A percentile compares a stretch with the other conserved stretches of the same genome.
Conservation (phyloP, 371 early-diverging fungal species). For the Vairimorpha necatrix region DNA sequence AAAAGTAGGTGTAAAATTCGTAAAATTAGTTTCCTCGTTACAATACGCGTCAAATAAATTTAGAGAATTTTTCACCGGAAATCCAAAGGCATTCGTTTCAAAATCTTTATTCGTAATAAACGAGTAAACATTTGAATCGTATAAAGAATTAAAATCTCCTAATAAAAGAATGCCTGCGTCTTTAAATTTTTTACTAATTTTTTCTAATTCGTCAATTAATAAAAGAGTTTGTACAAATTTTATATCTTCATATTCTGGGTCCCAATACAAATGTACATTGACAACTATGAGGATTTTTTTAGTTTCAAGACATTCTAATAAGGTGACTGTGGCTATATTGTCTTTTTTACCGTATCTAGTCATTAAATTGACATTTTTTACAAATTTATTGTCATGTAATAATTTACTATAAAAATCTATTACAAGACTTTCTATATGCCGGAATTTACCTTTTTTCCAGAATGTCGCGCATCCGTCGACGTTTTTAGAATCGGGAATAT, state of each 20-base stretch:
- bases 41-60: constrained; percentile 66
- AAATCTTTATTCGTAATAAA: constrained; percentile 75
- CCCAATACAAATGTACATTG: constrained; percentile 70
- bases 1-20: constrained; percentile 83
- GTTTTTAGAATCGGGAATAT: constrained; percentile 75
- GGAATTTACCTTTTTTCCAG: constrained; percentile 73
- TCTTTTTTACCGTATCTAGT: constrained; percentile 83
- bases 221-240: constrained; percentile 91
- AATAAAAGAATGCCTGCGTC: constrained; percentile 63
- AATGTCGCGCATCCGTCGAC: constrained; percentile 97
- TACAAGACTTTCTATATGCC: constrained; percentile 71
- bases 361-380: constrained; percentile 80
- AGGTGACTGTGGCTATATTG: constrained; percentile 79
- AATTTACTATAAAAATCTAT: constrained; percentile 86
- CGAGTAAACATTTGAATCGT: constrained; percentile 81
- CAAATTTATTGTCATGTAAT: constrained; percentile 75
- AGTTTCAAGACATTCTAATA: constrained; percentile 68
- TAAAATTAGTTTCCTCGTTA: constrained; percentile 73
- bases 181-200: constrained; percentile 62
- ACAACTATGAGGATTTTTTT: constrained; percentile 70
- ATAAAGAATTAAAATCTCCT: constrained; percentile 92
- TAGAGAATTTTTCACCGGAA: constrained; percentile 27
- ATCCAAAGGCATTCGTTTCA: constrained; percentile 75
- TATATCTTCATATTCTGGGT: constrained; percentile 77
- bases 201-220: constrained; percentile 80